These are phyloP conservation scores for Paecilomyces sp. DNA, from an alignment of 2,329 filamentous ascomycete genomes.

Conservation along the genomic window DNA sequence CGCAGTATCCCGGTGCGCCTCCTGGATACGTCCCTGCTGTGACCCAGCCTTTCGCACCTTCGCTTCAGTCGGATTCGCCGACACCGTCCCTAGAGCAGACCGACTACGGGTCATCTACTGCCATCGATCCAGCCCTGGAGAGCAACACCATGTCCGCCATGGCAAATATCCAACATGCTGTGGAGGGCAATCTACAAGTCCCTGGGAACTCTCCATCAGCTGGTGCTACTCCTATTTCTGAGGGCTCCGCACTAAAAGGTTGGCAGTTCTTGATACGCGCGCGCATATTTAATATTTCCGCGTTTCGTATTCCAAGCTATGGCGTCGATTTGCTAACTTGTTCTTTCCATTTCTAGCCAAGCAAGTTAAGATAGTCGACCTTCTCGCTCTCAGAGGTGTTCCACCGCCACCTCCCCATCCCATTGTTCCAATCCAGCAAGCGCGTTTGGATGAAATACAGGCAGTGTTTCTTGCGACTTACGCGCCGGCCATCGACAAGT, in stretches of 20 bases:
- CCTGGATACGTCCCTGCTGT: slow-evolving; percentile 33
- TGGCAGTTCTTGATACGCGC: slow-evolving; percentile 2
- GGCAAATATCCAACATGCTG: slow-evolving; percentile 26
- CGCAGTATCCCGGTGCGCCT: slow-evolving; percentile 29
- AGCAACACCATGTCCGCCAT: slow-evolving; percentile 26
- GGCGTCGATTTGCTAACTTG: background rate
- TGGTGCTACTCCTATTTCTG: slow-evolving; percentile 21
- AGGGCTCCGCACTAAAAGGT: slow-evolving; percentile 46
- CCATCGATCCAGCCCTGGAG: slow-evolving; percentile 63
- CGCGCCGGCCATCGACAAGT: slow-evolving; percentile 63
- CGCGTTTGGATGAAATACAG: slow-evolving; percentile 58
- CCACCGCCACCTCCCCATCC: slow-evolving; percentile 51
- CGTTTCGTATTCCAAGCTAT: background rate
- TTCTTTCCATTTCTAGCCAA: slow-evolving; percentile 42
- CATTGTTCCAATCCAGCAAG: slow-evolving; percentile 38
- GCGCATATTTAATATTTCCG: background rate
- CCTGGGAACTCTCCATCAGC: slow-evolving; percentile 17
- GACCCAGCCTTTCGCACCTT: slow-evolving; percentile 32
- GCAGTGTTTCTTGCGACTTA: slow-evolving; percentile 71
- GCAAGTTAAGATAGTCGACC: slow-evolving; percentile 66
- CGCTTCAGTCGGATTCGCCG: slow-evolving; percentile 29
- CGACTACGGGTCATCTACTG: slow-evolving; percentile 47
- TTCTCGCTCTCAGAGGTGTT: slow-evolving; percentile 58
- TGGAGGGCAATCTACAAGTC: slow-evolving; percentile 19
- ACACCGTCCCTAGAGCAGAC: slow-evolving; percentile 38